phyloP scores from a whole-genome alignment of 139 green algal genomes.

The Dunaliella sp. region DNA sequence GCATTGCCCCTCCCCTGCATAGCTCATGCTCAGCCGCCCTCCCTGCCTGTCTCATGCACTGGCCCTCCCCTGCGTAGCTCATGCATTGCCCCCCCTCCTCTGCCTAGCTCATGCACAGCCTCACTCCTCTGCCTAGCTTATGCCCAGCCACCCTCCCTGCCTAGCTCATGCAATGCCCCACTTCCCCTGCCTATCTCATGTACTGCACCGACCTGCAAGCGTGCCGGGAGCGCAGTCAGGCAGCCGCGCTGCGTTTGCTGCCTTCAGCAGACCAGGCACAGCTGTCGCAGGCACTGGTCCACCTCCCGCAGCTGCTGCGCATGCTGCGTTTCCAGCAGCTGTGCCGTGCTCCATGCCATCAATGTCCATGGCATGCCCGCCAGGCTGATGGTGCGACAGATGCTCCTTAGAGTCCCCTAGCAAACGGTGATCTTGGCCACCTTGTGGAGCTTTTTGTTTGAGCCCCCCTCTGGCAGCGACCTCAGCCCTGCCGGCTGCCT shows the following conservation, averaged over 20 bases:
- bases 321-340: not conserved
- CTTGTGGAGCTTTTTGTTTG: not conserved
- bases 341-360: not conserved
- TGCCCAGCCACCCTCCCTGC: too few species aligned
- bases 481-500: not conserved
- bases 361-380: not conserved
- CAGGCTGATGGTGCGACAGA: not conserved
- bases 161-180: not conserved
- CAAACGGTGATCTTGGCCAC: too few species aligned
- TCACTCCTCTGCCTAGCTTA: too few species aligned
- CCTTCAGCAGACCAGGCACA: not conserved
- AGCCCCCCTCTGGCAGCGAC: not conserved
- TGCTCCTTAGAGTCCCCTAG: not conserved
- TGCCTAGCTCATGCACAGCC: too few species aligned
- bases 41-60: too few species aligned
- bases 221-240: too few species aligned
- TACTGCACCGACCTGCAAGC: not conserved
- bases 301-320: not conserved
- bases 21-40: too few species aligned
- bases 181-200: not conserved
- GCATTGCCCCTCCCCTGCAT: too few species aligned
- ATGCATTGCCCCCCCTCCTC: too few species aligned
- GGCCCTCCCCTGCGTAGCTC: too few species aligned
- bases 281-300: not conserved
- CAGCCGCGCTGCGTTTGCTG: not conserved